phyloP scores from a whole-genome alignment of 2,329 filamentous ascomycete genomes.

The Fusarium cyanostomum region DNA sequence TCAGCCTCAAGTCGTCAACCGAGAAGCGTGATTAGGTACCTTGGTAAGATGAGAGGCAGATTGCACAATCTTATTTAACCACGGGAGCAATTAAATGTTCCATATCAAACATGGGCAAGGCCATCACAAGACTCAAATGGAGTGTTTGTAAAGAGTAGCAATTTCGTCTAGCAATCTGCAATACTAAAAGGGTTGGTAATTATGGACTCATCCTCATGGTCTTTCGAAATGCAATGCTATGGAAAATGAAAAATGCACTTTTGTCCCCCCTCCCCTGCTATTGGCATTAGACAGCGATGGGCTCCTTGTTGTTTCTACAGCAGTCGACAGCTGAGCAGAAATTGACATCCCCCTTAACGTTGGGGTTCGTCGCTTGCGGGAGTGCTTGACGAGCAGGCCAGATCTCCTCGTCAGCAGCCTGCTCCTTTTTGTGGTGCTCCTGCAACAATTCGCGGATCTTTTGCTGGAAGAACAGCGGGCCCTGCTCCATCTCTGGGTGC shows the following conservation, averaged over 20 bases:
- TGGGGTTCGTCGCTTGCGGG: slow-evolving; percentile 40
- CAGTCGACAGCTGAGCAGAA: slow-evolving; percentile 51
- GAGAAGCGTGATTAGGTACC: no score
- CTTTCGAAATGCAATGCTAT: not conserved
- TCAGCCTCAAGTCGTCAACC: no score
- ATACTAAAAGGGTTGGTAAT: no score
- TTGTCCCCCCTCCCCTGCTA: slow-evolving; percentile 11
- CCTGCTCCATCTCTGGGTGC: slow-evolving; percentile 69
- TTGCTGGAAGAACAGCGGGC: slow-evolving; percentile 66
- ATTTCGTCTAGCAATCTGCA: no score
- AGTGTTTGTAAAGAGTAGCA: no score
- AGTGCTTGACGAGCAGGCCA: slow-evolving; percentile 59
- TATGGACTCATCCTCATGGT: no score
- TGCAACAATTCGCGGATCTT: slow-evolving; percentile 58
- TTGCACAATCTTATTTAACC: no score
- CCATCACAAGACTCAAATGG: no score
- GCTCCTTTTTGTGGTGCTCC: slow-evolving; percentile 58
- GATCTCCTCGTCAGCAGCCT: slow-evolving; percentile 56
- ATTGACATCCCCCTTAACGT: slow-evolving; percentile 40
- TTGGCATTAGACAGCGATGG: slow-evolving; percentile 29
- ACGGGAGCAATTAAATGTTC: no score
- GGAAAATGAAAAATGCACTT: slow-evolving; percentile 25
- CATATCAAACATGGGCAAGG: no score
- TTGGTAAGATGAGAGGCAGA: no score
- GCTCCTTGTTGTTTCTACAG: slow-evolving; percentile 40